phyloP scores from a whole-genome alignment of 345 rosid genomes.

The Citrus maxima region DNA sequence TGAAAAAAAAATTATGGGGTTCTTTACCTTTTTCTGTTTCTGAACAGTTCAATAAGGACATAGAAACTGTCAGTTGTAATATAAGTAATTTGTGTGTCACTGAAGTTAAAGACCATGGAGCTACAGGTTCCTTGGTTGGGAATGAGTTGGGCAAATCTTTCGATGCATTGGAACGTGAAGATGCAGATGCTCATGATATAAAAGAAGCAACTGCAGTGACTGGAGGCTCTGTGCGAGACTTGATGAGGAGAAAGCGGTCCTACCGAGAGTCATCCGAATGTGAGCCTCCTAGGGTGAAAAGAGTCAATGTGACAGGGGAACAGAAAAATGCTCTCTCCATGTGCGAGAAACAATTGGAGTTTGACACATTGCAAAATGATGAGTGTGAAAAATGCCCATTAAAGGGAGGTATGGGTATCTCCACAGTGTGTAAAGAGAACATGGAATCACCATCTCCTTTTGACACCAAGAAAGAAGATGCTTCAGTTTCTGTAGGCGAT shows the following conservation, averaged over 20 bases:
- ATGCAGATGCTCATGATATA: conserved; percentile 24
- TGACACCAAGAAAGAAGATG: conserved; percentile 29
- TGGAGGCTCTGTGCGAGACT: conserved; percentile 69
- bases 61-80: conserved; percentile 22
- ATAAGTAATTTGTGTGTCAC: conserved; percentile 21
- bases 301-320: conserved; percentile 25
- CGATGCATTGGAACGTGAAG: conserved; percentile 26
- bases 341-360: conserved; percentile 31
- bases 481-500: conserved; percentile 24
- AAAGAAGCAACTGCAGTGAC: conserved; percentile 29
- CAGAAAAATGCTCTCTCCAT: conserved; percentile 14
- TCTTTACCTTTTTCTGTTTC: conserved; percentile 50
- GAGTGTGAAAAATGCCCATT: conserved; percentile 15
- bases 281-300: conserved; percentile 33
- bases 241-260: conserved; percentile 81
- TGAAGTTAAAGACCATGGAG: conserved; percentile 27
- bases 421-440: neutral
- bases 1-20: conserved; percentile 55
- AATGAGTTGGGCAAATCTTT: conserved; percentile 30
- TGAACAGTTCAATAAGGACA: conserved; percentile 31
- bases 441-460: conserved; percentile 10
- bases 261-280: conserved; percentile 37
- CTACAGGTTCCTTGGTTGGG: conserved; percentile 15
- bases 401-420: conserved; percentile 10
- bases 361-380: conserved; percentile 13